A percentile compares a stretch with the other conserved stretches of the same genome.
Conservation (phyloP, 345 rosid genomes). For the Rubroshorea leprosula region DNA sequence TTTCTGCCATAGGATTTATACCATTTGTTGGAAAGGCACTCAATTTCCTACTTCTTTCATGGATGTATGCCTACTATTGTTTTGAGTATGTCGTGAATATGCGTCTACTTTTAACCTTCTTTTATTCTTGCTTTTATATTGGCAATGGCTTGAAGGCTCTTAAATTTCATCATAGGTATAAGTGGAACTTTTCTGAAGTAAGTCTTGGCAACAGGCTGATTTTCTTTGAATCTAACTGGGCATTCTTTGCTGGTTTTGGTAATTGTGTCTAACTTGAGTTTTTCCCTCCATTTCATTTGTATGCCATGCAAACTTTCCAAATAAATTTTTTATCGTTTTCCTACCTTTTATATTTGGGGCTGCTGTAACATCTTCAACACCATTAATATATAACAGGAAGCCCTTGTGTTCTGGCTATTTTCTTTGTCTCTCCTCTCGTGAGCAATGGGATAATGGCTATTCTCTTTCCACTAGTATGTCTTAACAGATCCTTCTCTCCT, state of each 20-base stretch:
- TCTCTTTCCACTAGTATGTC: conserved; percentile 77
- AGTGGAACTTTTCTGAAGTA: conserved; percentile 80
- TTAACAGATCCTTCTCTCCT: background rate
- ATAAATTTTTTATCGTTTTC: too few relatives aligned
- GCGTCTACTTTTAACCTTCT: conserved; percentile 10
- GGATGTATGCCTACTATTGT: conserved; percentile 98
- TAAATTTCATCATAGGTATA: conserved; percentile 51
- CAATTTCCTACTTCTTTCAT: conserved; percentile 80
- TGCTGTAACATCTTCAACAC: conserved; percentile 2
- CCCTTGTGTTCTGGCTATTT: conserved; percentile 85
- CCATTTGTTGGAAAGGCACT: conserved; percentile 81
- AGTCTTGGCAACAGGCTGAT: conserved; percentile 67
- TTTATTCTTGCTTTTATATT: conserved; percentile 8
- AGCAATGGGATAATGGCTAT: conserved; percentile 89
- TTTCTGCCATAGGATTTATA: conserved; percentile 58
- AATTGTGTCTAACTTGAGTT: conserved; percentile 19
- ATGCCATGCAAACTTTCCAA: background rate
- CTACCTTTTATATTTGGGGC: background rate
- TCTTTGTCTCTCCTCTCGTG: conserved; percentile 86
- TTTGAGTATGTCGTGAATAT: conserved; percentile 67
- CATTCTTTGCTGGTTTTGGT: conserved; percentile 97
- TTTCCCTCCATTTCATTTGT: conserved; percentile 5
- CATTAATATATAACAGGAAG: conserved; percentile 62
- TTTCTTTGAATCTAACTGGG: conserved; percentile 93
- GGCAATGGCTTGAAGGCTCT: conserved; percentile 15